Base-by-base conservation (phyloP, 768 basidiomycete species). In the Phlebiopsis gigantea region DNA sequence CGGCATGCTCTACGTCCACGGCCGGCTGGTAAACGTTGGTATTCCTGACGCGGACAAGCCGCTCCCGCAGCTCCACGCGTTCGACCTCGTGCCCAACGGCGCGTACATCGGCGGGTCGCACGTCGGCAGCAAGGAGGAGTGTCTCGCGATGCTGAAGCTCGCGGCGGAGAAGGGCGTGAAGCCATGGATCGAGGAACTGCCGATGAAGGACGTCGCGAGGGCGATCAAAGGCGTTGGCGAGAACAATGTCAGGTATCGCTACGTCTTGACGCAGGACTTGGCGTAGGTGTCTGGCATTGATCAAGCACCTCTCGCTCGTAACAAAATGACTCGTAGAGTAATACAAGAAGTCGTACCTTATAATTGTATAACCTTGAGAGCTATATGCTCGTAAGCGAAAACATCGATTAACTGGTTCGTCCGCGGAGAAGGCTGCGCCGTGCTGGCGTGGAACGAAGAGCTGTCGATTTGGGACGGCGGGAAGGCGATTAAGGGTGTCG, bases 81-180 rank as follows among this genome's bases (percentile, higher is more conserved):
- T 73, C 58, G 65, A 72, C 34, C 67, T 74, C 56, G 66, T 66
- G n/a, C 57, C 53, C 5, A 68, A 63, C 51, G 68, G 57, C 1
- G 61, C 59, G 28, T 21, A 60, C 14, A 4, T 66, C 12, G 57
- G 69, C 25, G 69, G 67, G 25, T 67, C 66, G 41, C 72, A 74
- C 63, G 78, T 85, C 46, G 85, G 84, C 39, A 79, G 73, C 67
- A 83, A 82, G 71, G 72, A 76, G 53, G 84, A 85, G 63, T 77
- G 73, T n/a, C 53, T 75, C 17, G 75, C 77, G 55, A 87, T 86
- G 84, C 74, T 85, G 34, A 67, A 80, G 50, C 75, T 87, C 28
- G 82, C 81, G 1, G 77, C 75, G 5, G 72, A 79, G 59, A 79
- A 85, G 67, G 70, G 72, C 1, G 69, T 86, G 60, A 74, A 76